Conservation (phyloP, 2,329 filamentous ascomycete genomes). For the Diaporthe batatas region DNA sequence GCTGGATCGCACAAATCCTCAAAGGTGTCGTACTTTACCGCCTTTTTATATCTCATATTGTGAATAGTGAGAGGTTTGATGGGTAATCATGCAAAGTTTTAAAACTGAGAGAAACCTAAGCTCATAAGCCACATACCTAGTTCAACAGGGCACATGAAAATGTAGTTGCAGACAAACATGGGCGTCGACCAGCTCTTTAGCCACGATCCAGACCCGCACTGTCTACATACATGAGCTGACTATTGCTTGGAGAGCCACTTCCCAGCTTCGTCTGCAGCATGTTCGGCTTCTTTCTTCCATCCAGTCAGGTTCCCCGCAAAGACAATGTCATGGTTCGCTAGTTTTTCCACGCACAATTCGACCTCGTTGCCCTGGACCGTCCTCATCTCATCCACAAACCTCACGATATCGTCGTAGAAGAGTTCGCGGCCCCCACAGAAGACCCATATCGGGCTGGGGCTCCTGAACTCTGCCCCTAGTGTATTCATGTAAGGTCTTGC, state of each 20-base stretch:
- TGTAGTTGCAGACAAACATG: no score
- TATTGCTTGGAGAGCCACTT: neutral
- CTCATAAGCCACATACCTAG: no score
- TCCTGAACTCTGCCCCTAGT: neutral
- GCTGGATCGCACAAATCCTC: no score
- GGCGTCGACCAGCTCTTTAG: no score
- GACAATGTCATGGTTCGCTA: neutral
- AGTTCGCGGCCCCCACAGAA: neutral
- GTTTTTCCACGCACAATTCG: neutral
- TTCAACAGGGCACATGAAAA: no score
- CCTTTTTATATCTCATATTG: no score
- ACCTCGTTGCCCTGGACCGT: neutral
- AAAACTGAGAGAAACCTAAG: no score
- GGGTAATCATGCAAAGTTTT: no score
- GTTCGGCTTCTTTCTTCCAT: neutral
- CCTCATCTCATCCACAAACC: neutral
- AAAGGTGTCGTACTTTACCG: no score
- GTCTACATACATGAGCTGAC: no score
- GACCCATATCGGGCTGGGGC: neutral
- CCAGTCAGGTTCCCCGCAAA: neutral
- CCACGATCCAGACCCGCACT: no score
- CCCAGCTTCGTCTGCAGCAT: neutral
- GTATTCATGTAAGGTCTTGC: neutral
- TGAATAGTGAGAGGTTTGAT: no score
- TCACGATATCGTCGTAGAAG: neutral